Evolutionary conservation across 805 yeast genomes (phyloP), one percentile per base, ranked within the genome.

Genomic region (Yarrowia alimentaria): DNA sequence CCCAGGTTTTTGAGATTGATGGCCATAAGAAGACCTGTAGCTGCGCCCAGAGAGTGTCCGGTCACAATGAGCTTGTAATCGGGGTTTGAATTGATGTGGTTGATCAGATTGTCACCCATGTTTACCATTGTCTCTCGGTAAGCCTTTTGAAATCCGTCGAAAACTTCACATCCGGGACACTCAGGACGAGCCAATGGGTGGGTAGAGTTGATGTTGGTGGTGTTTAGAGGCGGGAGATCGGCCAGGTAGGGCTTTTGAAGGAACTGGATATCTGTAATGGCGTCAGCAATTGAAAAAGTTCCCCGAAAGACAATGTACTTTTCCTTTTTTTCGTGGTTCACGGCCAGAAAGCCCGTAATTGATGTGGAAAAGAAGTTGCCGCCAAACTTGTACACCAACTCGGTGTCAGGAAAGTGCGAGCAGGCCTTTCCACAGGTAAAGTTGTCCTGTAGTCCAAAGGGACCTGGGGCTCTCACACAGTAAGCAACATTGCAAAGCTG

Each of bases 41-140:
- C 89, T 5, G 81, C 93, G 2, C 89, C 90, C 29, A 85, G 64
- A 0, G 93, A 85, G 63, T 85, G 95, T 0, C 94, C 93, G 0
- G 79, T 68, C 1, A 82, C 70, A 1, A 74, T 70, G 2, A 83
- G 52, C 18, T 69, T 61, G 60, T 80, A 81, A 16, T 70, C 72
- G 0, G 79, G 76, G 58, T 73, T 35, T 4, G 24, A 6, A 21
- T 21, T 21, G 24, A 21, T 9, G 8, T 6, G 6, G 9, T 21
- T 21, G 63, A 26, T 20, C 32, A 38, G 10, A 5, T 38, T 4
- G 18, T n/a, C 3, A n/a, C 24, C 29, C 9, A 26, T 25, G 24
- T 38, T 38, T 12, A 5, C 13, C 45, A 38, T 25, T n/a, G 45
- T 38, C 8, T 38, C 45, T 8, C 32, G 7, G 24, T 25, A 38